phyloP scores from a whole-genome alignment of 2,329 filamentous ascomycete species.

The Arachnomyces sp. region DNA sequence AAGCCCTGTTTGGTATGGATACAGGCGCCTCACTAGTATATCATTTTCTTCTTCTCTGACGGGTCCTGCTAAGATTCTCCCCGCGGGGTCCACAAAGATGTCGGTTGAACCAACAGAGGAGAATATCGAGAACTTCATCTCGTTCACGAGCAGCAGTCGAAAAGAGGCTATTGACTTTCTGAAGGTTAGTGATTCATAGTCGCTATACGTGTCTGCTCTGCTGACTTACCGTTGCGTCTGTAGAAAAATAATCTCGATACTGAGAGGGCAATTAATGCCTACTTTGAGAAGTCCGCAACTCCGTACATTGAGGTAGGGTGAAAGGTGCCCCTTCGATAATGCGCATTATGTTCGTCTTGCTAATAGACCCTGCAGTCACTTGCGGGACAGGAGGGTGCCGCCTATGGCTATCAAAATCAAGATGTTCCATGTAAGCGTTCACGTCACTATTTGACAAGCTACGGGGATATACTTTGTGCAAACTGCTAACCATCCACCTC shows the following conservation, averaged over 20 bases:
- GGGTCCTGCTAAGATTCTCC: no score
- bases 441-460: background rate
- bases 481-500: conserved; percentile 5
- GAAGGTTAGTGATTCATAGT: conserved; percentile 22
- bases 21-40: no score
- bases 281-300: conserved; percentile 36
- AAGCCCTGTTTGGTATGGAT: no score
- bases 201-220: background rate
- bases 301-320: conserved; percentile 1
- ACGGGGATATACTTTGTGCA: conserved; percentile 4
- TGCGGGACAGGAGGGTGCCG: background rate
- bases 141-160: conserved; percentile 32
- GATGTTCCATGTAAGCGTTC: conserved; percentile 19
- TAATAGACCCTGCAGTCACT: background rate
- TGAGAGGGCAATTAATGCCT: conserved; percentile 40
- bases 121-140: conserved; percentile 32
- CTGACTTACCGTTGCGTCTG: background rate
- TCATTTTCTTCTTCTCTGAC: no score
- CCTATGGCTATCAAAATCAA: conserved; percentile 19
- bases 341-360: background rate
- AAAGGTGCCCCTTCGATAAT: background rate
- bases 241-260: conserved; percentile 38
- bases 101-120: conserved; percentile 32
- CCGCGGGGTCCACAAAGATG: conserved; percentile 17
- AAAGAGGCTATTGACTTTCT: conserved; percentile 34